Base-by-base conservation (phyloP, 2,329 filamentous ascomycete species). In the Shiraia sp. region DNA sequence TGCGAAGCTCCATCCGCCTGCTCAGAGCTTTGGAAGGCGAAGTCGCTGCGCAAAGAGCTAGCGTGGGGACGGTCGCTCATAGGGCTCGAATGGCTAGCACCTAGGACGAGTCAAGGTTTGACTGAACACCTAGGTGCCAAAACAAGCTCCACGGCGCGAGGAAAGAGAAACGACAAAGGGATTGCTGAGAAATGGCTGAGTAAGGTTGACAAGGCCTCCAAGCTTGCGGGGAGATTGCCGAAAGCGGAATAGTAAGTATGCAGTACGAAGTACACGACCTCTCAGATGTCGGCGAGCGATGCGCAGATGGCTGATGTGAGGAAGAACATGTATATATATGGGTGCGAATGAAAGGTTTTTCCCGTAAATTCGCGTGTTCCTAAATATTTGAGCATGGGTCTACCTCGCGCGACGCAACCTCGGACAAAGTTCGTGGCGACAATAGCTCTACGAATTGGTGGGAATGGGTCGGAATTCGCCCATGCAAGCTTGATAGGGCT, bases 11-110 rank as follows among this genome's bases (percentile, higher is more conserved):
- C 53, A 25, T 47, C 32, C 39, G 63, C 51, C 57, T 66, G 63
- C 58, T 66, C 64, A 62, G 57, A 58, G 55, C 54, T 61, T 59
- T 53, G 59, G 52, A 61, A 60, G 57, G 43, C 62, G 50, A 61
- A 62, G 42, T 63, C 62, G 51, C 19, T 22, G 19, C 51, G 51
- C 24, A 51, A 46, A 33, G 51, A 52, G 29, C 49, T 53, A 28
- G 44, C 51, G 40, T 47, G 45, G 29, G 55, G 36, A 37, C 50
- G 57, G 48, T 63, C 57, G 42, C 59, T 57, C 65, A 68, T 68
- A 40, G 40, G 37, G 38, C 13, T 46, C 48, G 51, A 50, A 49
- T 47, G 44, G 34, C 49, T 51, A 42, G 40, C 53, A 39, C 42
- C 34, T 28, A 23, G 31, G 32, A 39, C 39, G 25, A 51, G 35